A percentile compares a stretch with the other conserved stretches of the same genome.
phyloP scores from a whole-genome alignment of 331 rosid genomes.

The Rhamnella rubrinervis region DNA sequence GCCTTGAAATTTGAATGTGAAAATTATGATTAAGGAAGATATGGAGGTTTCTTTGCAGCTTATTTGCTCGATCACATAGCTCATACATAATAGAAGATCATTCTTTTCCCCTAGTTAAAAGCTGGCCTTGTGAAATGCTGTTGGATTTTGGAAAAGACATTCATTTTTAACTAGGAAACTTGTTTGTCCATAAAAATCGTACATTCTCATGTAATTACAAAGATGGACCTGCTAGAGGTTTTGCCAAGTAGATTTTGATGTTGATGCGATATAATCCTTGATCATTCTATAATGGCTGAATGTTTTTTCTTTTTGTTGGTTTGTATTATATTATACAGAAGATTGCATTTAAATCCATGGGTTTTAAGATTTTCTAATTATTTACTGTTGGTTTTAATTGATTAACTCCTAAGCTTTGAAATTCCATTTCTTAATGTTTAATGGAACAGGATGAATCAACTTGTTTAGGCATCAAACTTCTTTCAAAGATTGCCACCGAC shows the following conservation, averaged over 20 bases:
- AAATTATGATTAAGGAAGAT: too few species aligned
- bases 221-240: not conserved
- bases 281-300: not conserved
- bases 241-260: not conserved
- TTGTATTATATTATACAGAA: not conserved
- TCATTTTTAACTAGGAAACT: too few species aligned
- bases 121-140: too few species aligned
- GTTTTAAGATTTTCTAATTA: not conserved
- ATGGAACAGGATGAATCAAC: conserved; percentile 59
- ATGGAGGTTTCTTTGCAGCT: too few species aligned
- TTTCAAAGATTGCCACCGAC: conserved; percentile 43
- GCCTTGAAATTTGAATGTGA: too few species aligned
- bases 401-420: conserved; percentile 11
- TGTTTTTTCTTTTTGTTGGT: not conserved
- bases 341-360: not conserved
- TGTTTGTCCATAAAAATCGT: not conserved
- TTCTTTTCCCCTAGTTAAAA: too few species aligned
- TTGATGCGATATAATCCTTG: not conserved
- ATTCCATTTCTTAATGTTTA: conserved; percentile 1
- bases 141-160: too few species aligned
- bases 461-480: conserved; percentile 62
- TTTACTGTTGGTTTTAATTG: not conserved
- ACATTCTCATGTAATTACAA: not conserved
- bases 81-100: too few species aligned
- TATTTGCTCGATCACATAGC: too few species aligned